Base-by-base conservation (phyloP, 371 early-diverging fungal genomes). In the Sporodiniella umbellata region DNA sequence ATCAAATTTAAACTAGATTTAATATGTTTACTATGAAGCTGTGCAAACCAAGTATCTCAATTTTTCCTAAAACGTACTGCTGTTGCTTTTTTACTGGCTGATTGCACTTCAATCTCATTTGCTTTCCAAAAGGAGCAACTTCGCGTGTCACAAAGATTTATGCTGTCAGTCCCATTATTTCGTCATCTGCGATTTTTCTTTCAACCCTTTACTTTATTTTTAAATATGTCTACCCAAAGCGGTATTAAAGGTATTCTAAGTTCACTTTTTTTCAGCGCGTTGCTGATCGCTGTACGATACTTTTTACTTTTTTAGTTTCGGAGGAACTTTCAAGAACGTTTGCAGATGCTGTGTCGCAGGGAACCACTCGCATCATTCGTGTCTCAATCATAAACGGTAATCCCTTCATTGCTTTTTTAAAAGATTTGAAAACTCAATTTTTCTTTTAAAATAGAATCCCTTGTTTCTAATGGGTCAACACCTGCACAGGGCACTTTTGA, bases 401-500 rank as follows among this genome's bases (percentile, higher is more conserved):
- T n/a, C n/a, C n/a, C n/a, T n/a, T n/a, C n/a, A n/a, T n/a, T n/a
- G n/a, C n/a, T n/a, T n/a, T n/a, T n/a, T 5, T 4, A 17, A 12
- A 49, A 15, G 23, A 18, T 7, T 23, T 30, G 48, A 33, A 38
- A 11, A 14, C 23, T 10, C 31, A 45, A 10, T 12, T 31, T 21
- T n/a, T 8, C n/a, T 35, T 25, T 28, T 28, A n/a, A 35, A 42
- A 45, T 62, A 61, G 75, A 77, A 51, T 64, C 79, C 1, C 49
- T 80, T 46, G 63, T 71, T 22, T 63, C 66, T 12, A 75, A 65
- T 42, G 80, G 76, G 19, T 55, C 54, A 18, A 66, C 71, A 42
- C 62, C 72, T 14, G 78, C 72, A 11, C 56, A 68, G 25, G 73
- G 74, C 25, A 56, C 58, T 15, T 84, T 83, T 58, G 85, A 87